These are phyloP conservation scores for Apophysomyces ossiformis DNA, from an alignment of 371 early-diverging fungal genomes.

Conservation along the genomic window DNA sequence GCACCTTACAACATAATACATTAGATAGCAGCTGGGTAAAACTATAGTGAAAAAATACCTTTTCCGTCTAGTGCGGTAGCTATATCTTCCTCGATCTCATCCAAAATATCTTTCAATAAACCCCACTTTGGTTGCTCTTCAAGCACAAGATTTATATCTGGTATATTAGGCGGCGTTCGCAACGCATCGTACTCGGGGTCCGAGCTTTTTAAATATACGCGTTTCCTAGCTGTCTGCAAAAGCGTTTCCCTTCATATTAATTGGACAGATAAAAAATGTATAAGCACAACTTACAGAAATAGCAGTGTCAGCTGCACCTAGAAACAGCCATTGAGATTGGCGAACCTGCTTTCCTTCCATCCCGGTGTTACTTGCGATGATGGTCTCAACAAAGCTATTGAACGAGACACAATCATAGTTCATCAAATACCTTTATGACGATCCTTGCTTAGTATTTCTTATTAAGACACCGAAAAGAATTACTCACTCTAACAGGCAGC, in stretches of 20 bases:
- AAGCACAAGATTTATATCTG: constrained; percentile 66
- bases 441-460: not conserved
- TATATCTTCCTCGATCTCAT: constrained; percentile 75
- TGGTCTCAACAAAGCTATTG: constrained; percentile 82
- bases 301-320: constrained; percentile 84
- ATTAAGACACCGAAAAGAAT: not conserved
- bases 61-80: constrained; percentile 34
- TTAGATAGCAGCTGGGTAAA: not conserved
- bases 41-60: constrained; percentile 15
- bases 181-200: constrained; percentile 45
- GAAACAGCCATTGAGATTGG: constrained; percentile 81
- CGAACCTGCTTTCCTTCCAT: constrained; percentile 35
- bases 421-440: constrained; percentile 63
- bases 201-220: constrained; percentile 60
- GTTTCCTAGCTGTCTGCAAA: constrained; percentile 58
- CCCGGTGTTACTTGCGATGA: constrained; percentile 64
- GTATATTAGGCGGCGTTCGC: not conserved
- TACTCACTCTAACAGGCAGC: constrained; percentile 67
- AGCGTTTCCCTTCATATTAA: not conserved
- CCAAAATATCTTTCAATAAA: constrained; percentile 68
- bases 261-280: not conserved
- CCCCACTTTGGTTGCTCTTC: constrained; percentile 95
- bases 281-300: constrained; percentile 47
- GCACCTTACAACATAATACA: constrained; percentile 17
- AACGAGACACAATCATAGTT: constrained; percentile 91